Conservation (phyloP, 2,329 filamentous ascomycete genomes). For the Pseudogymnoascus sp. region DNA sequence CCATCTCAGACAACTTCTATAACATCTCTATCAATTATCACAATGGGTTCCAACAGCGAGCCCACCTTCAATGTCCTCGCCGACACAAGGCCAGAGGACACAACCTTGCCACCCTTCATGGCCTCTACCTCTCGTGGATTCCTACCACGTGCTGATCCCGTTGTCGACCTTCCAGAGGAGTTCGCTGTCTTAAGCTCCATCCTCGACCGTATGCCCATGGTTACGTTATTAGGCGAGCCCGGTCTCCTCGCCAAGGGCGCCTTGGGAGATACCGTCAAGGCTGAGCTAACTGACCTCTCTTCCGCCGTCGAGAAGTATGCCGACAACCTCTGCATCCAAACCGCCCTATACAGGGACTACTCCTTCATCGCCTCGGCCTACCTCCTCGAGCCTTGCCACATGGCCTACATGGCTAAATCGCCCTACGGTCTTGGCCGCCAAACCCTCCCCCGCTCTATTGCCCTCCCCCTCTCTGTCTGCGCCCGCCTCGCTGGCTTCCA, state of each 20-base stretch:
- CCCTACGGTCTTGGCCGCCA: constrained; percentile 71
- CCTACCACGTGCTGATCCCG: constrained; percentile 57
- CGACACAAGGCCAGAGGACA: constrained; percentile 54
- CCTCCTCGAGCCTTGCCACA: constrained; percentile 83
- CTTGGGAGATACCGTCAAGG: constrained; percentile 65
- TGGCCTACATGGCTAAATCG: constrained; percentile 60
- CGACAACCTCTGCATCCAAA: constrained; percentile 68
- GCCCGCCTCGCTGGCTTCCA: constrained; percentile 75
- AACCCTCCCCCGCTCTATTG: constrained; percentile 62
- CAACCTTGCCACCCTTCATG: constrained; percentile 64
- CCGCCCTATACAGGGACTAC: constrained; percentile 85
- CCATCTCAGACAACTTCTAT: not conserved
- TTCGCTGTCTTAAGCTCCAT: constrained; percentile 67
- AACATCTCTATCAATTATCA: constrained; percentile 16
- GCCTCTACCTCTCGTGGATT: constrained; percentile 69
- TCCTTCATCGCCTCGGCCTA: constrained; percentile 85
- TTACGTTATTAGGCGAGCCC: constrained; percentile 60
- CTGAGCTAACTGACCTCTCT: constrained; percentile 70
- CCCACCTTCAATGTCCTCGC: constrained; percentile 49
- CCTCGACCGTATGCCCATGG: constrained; percentile 69
- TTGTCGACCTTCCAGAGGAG: constrained; percentile 57
- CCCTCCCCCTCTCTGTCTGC: constrained; percentile 74
- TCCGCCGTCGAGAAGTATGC: constrained; percentile 62
- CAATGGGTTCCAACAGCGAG: constrained; percentile 10
- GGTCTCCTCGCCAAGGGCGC: constrained; percentile 67